Conservation (phyloP, 164 flowering plant genomes). For the Chimonanthus praecox region DNA sequence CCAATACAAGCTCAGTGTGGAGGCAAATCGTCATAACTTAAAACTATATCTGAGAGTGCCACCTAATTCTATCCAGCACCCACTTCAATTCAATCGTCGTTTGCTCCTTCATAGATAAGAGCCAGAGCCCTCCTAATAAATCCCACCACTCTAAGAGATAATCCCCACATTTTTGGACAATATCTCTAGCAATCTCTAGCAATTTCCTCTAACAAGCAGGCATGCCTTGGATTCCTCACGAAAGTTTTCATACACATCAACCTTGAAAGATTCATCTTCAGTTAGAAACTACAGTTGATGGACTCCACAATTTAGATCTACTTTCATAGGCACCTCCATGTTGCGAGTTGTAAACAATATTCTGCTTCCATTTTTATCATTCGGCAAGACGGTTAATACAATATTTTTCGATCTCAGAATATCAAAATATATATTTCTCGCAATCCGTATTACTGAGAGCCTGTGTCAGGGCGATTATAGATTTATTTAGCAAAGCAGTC, state of each 20-base stretch:
- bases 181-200: conserved; percentile 6
- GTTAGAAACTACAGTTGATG: conserved; percentile 6
- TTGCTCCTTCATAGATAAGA: conserved; percentile 4
- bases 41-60: conserved; percentile 3
- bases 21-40: conserved; percentile 18
- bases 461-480: no score
- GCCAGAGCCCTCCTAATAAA: conserved; percentile 14
- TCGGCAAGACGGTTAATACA: conserved; percentile 17
- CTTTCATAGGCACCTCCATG: not conserved
- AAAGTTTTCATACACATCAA: conserved; percentile 23
- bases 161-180: conserved; percentile 16
- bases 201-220: not conserved
- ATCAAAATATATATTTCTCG: no score
- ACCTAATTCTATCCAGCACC: not conserved
- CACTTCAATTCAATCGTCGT: not conserved
- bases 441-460: no score
- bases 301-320: conserved; percentile 2
- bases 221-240: not conserved
- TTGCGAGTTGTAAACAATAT: conserved; percentile 38
- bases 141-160: conserved; percentile 14
- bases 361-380: conserved; percentile 28
- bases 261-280: conserved; percentile 22
- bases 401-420: no score
- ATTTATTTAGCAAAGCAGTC: no score
- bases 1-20: not conserved